Percentiles rank a stretch among this genome's conserved stretches.
These are phyloP conservation scores for Oryza brachyantha DNA, from an alignment of 176 grass and related monocot genomes.

Conservation along the genomic window DNA sequence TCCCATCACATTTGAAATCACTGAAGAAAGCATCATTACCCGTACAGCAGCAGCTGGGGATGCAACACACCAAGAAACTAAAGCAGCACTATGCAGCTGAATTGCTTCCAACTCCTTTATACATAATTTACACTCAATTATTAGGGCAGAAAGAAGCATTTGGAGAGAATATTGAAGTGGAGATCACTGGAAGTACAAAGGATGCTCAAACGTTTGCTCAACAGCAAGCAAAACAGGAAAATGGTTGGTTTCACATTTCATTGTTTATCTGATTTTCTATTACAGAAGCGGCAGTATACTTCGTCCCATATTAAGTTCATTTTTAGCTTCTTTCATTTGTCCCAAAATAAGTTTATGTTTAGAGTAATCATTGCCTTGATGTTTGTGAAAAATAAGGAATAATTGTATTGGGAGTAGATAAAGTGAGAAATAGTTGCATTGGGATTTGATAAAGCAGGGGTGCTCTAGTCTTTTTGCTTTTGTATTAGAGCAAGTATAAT, in stretches of 20 bases:
- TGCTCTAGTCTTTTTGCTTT: too few relatives aligned
- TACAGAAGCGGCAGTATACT: neutral
- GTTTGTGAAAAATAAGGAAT: too few relatives aligned
- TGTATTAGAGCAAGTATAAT: too few relatives aligned
- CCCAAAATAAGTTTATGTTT: too few relatives aligned
- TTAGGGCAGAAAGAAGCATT: conserved; percentile 98
- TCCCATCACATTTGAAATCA: conserved; percentile 95
- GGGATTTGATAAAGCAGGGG: too few relatives aligned
- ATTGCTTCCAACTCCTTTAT: conserved; percentile 77
- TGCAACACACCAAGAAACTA: conserved; percentile 85
- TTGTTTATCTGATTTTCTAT: conserved; percentile 17
- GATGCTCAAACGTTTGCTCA: conserved; percentile 77
- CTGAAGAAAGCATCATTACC: conserved; percentile 99
- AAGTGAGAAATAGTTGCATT: too few relatives aligned
- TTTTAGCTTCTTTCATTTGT: too few relatives aligned
- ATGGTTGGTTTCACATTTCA: conserved; percentile 47
- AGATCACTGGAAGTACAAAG: conserved; percentile 83
- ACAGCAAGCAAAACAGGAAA: conserved; percentile 71
- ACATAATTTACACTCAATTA: conserved; percentile 80
- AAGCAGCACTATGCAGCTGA: conserved; percentile 91
- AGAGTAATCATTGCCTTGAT: too few relatives aligned
- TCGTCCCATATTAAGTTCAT: too few relatives aligned
- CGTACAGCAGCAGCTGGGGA: conserved; percentile 89
- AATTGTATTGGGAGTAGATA: too few relatives aligned
- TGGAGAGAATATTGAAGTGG: conserved; percentile 90